A percentile compares a stretch with the other conserved stretches of the same genome.
These are phyloP conservation scores for Alternaria hordeiaustralica DNA, from an alignment of 2,329 filamentous ascomycete species.

Conservation along the genomic window DNA sequence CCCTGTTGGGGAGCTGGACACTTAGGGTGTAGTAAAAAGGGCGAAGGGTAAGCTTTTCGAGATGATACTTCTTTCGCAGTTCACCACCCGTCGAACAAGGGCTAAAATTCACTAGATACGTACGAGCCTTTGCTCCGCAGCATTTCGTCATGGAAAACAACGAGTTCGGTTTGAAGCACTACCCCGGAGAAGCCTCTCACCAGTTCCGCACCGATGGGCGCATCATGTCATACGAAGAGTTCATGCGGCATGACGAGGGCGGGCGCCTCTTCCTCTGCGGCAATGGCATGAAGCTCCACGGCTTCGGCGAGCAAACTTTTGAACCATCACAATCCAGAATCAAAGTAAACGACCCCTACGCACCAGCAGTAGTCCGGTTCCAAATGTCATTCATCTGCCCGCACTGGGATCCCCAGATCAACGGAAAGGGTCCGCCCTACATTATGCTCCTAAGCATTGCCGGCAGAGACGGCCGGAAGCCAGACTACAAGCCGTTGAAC, in stretches of 20 bases:
- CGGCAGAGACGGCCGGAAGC: slow-evolving; percentile 67
- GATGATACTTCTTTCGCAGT: slow-evolving; percentile 4
- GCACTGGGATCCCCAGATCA: slow-evolving; percentile 78
- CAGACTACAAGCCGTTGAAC: slow-evolving; percentile 71
- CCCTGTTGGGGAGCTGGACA: slow-evolving; percentile 90
- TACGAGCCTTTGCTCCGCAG: slow-evolving; percentile 67
- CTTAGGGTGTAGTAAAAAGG: slow-evolving; percentile 50
- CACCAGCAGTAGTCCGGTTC: slow-evolving; percentile 67
- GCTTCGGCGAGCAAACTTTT: slow-evolving; percentile 64
- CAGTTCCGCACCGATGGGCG: slow-evolving; percentile 80
- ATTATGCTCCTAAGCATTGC: slow-evolving; percentile 72
- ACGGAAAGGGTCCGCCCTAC: slow-evolving; percentile 70
- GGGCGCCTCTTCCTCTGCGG: slow-evolving; percentile 51
- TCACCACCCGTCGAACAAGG: not conserved
- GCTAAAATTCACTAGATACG: slow-evolving; percentile 57
- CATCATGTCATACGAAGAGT: slow-evolving; percentile 78
- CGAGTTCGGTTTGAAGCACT: slow-evolving; percentile 81
- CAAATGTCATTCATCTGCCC: slow-evolving; percentile 79
- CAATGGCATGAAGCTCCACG: slow-evolving; percentile 49
- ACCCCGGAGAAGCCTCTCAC: slow-evolving; percentile 69
- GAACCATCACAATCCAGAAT: slow-evolving; percentile 67
- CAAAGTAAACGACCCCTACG: slow-evolving; percentile 59
- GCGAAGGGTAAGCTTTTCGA: slow-evolving; percentile 60
- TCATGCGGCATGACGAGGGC: slow-evolving; percentile 66
- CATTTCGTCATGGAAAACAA: slow-evolving; percentile 72